These are phyloP conservation scores for Dactylellina cionopaga DNA, from an alignment of 2,329 filamentous ascomycete genomes.

Conservation along the genomic window DNA sequence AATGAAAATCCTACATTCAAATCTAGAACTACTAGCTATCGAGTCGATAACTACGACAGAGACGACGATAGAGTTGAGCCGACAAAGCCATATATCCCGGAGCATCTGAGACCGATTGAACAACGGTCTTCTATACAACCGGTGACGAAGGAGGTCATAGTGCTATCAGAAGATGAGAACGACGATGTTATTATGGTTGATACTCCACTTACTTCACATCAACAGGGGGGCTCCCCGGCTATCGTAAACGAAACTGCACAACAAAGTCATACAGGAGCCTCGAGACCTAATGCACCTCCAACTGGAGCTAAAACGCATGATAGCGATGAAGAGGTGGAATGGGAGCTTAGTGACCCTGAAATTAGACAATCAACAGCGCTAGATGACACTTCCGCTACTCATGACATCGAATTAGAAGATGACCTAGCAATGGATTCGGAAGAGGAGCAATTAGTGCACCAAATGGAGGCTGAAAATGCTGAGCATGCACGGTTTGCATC, in stretches of 20 bases:
- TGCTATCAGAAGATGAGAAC: conserved; percentile 37
- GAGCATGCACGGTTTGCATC: conserved; percentile 94
- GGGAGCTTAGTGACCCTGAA: conserved; percentile 59
- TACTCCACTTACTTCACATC: background rate
- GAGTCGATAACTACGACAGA: conserved; percentile 37
- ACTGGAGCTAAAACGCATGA: background rate
- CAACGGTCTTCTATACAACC: conserved; percentile 35
- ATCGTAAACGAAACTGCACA: no score
- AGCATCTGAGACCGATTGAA: conserved; percentile 39
- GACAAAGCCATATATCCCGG: conserved; percentile 6
- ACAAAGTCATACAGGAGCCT: background rate
- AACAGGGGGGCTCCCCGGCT: background rate
- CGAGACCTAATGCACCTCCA: no score
- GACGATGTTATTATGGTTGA: conserved; percentile 42
- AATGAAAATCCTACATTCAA: conserved; percentile 36
- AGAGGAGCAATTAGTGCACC: conserved; percentile 86
- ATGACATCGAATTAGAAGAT: conserved; percentile 56
- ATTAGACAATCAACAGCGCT: background rate
- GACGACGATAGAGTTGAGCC: conserved; percentile 32
- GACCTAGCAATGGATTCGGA: conserved; percentile 66
- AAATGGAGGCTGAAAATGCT: conserved; percentile 88
- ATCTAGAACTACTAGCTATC: conserved; percentile 18
- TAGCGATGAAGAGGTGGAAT: conserved; percentile 54
- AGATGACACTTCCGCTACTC: conserved; percentile 28
- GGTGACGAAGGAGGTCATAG: conserved; percentile 5